These are phyloP conservation scores for Claviceps quebecensis DNA, from an alignment of 2,329 filamentous ascomycete species.

Conservation along the genomic window DNA sequence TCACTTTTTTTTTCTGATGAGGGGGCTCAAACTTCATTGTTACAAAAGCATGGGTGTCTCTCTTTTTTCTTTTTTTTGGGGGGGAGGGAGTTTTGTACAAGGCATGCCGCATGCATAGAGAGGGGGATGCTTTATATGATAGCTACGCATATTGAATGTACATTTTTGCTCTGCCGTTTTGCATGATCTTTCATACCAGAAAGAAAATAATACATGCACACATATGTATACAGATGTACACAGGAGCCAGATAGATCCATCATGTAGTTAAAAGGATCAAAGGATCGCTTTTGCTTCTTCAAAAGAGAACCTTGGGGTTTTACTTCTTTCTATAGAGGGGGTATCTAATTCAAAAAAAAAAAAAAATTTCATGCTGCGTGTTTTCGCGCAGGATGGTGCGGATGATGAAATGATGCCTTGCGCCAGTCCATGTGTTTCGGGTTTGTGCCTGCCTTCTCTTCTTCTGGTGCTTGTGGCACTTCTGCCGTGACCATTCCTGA, in stretches of 20 bases:
- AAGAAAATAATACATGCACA: not conserved
- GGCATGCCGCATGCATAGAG: not conserved
- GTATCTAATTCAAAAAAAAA: conserved; percentile 1
- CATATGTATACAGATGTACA: not conserved
- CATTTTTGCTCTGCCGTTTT: not conserved
- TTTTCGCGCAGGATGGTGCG: no score
- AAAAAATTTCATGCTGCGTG: not conserved
- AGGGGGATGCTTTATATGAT: not conserved
- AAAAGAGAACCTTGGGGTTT: not conserved
- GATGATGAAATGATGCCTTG: not conserved
- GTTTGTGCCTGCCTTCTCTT: not conserved
- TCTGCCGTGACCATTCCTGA: no score
- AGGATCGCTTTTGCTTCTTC: not conserved
- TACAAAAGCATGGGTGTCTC: not conserved
- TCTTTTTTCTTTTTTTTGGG: not conserved
- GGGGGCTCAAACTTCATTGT: not conserved
- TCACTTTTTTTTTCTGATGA: not conserved
- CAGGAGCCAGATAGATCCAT: not conserved
- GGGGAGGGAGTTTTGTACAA: not conserved
- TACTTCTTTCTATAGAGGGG: not conserved
- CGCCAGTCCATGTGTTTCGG: not conserved
- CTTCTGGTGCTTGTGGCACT: not conserved
- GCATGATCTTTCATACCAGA: no score
- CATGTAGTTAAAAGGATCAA: not conserved
- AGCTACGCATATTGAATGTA: not conserved